Base-by-base conservation (phyloP, 2,329 filamentous ascomycete species). In the Biscogniauxia marginata region DNA sequence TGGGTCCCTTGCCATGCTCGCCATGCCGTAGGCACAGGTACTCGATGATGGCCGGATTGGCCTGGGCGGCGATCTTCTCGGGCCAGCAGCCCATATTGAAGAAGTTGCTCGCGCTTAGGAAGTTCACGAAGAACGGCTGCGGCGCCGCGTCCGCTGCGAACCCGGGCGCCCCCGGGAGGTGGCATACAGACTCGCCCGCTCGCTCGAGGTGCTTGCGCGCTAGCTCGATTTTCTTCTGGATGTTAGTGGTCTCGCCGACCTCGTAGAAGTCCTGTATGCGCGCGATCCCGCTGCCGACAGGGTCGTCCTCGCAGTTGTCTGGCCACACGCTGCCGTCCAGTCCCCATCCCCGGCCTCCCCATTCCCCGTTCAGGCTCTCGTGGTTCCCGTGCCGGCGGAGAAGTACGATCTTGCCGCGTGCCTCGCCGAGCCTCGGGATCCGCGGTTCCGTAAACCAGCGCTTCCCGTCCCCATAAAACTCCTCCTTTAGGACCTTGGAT, bases 261-360 rank as follows among this genome's bases (percentile, higher is more conserved):
- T 96, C 91, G 79, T 96, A 98, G 74, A 93, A 97, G 76, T 98
- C 95, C 76, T 98, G 95, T 45, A 98, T 87, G 62, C 90, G 87
- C 57, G 97, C 85, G 61, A 86, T 79, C 3, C 90, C 91, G 65
- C 86, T 86, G 7, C 84, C 83, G 49, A 84, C 84, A 30, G 79
- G 79, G 54, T 89, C 88, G 68, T 96, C 86, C 25, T 88, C 85
- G 60, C 90, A 91, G 75, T 98, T 98, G 75, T 97, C 89, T 0
- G 90, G 91, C 93, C 93, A 98, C 50, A 71, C 71, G 60, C 82
- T 79, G 20, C 80, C 84, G 69, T 88, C 84, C 48, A 88, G 80
- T 46, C 81, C 85, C 73, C 77, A 84, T 49, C 82, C 83, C 6
- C 70, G 66, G 30, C 75, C 78, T 44, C 75, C 77, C 73, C 82